These are phyloP conservation scores for Linnemannia schmuckeri DNA, from an alignment of 192 early-diverging fungal species.

Conservation along the genomic window DNA sequence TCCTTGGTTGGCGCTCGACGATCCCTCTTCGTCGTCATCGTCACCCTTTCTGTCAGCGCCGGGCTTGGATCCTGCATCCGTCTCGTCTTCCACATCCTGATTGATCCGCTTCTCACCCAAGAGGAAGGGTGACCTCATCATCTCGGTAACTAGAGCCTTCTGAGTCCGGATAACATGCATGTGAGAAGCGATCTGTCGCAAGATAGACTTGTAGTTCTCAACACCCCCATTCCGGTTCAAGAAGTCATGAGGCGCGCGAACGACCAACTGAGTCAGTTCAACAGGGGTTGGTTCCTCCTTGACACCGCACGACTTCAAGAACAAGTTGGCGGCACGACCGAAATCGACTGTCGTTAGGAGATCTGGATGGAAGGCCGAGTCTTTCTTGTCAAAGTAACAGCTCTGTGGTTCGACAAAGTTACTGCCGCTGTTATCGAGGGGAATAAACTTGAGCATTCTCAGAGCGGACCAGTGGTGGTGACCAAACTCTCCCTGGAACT, in stretches of 20 bases:
- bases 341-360: conserved; percentile 78
- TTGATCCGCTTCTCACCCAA: conserved; percentile 67
- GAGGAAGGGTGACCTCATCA: conserved; percentile 74
- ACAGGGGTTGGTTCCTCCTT: conserved; percentile 81
- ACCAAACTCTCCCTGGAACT: conserved; percentile 71
- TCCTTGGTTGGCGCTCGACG: conserved; percentile 35
- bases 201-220: conserved; percentile 76
- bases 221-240: conserved; percentile 64
- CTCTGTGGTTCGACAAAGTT: conserved; percentile 58
- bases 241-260: conserved; percentile 69
- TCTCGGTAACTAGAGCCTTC: conserved; percentile 62
- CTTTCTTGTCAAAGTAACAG: conserved; percentile 70
- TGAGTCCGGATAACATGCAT: conserved; percentile 61
- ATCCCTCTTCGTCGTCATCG: conserved; percentile 23
- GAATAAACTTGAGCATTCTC: conserved; percentile 72
- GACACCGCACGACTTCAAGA: conserved; percentile 87
- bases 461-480: conserved; percentile 68
- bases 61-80: conserved; percentile 1
- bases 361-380: conserved; percentile 60
- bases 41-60: neutral
- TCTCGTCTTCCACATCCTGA: conserved; percentile 32
- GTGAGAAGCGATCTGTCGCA: conserved; percentile 82
- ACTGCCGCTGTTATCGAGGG: conserved; percentile 55
- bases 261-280: conserved; percentile 77
- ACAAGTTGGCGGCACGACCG: conserved; percentile 77